Conservation (phyloP, 495 filamentous ascomycete species). For the Penicillium roqueforti region DNA sequence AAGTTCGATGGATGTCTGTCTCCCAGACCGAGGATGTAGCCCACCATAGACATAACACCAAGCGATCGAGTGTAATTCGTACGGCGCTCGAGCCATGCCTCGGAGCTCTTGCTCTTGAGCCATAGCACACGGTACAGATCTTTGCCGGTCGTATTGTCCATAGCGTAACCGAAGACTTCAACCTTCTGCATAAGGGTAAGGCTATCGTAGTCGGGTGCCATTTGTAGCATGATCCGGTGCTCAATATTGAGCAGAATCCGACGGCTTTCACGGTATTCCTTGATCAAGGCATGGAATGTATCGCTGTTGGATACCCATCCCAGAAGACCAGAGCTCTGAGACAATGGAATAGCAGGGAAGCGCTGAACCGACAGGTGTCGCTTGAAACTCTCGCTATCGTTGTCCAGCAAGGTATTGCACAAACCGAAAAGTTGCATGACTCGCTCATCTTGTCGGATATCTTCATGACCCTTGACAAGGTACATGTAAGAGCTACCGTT, state of each 20-base stretch:
- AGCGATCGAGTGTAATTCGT: slow-evolving; percentile 97
- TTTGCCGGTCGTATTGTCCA: slow-evolving; percentile 98
- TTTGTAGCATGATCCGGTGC: slow-evolving; percentile 98
- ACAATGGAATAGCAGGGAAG: slow-evolving; percentile 91
- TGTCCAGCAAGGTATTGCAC: slow-evolving; percentile 86
- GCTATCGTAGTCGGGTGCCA: slow-evolving; percentile 98
- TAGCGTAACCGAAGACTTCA: slow-evolving; percentile 96
- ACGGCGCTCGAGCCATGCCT: slow-evolving; percentile 92
- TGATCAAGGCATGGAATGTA: slow-evolving; percentile 90
- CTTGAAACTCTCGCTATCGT: slow-evolving; percentile 94
- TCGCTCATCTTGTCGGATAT: slow-evolving; percentile 96
- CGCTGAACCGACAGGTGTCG: slow-evolving; percentile 92
- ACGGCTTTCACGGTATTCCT: slow-evolving; percentile 93
- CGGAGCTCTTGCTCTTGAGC: slow-evolving; percentile 97
- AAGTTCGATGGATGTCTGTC: slow-evolving; percentile 96
- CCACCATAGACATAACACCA: slow-evolving; percentile 99
- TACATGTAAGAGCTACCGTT: slow-evolving; percentile 85
- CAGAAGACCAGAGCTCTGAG: slow-evolving; percentile 88
- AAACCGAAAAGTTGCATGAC: slow-evolving; percentile 99
- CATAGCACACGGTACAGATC: slow-evolving; percentile 97
- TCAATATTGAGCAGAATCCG: slow-evolving; percentile 98
- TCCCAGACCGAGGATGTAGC: slow-evolving; percentile 94
- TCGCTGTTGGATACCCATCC: slow-evolving; percentile 99
- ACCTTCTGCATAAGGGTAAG: slow-evolving; percentile 99
- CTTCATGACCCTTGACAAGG: slow-evolving; percentile 91